Conservation (phyloP, 129 eudicot genomes). For the Artemisia tridentata region DNA sequence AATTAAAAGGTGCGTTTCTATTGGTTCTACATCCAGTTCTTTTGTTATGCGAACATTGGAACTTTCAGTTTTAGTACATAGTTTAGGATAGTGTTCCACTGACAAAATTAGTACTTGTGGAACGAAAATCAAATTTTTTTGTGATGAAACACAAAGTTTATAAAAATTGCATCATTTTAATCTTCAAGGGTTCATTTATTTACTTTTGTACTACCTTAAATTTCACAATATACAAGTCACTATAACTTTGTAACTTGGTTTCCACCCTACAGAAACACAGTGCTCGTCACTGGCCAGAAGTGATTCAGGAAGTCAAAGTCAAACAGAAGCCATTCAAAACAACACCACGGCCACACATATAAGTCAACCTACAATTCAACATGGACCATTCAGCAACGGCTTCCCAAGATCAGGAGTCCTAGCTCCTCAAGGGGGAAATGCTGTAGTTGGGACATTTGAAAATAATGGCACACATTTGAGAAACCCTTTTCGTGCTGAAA, state of each 20-base stretch:
- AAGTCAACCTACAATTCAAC: slow-evolving; percentile 36
- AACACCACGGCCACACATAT: slow-evolving; percentile 29
- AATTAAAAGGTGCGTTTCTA: slow-evolving; percentile 55
- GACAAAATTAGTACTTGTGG: neutral
- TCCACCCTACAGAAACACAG: slow-evolving; percentile 48
- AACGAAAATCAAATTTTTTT: neutral
- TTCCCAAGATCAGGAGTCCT: slow-evolving; percentile 23
- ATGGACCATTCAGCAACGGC: slow-evolving; percentile 41
- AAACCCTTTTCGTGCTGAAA: slow-evolving; percentile 44
- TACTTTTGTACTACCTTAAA: neutral
- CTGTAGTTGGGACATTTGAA: slow-evolving; percentile 32
- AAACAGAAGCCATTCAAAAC: slow-evolving; percentile 26
- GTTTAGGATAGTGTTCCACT: too few relatives aligned
- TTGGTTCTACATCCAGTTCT: too few relatives aligned
- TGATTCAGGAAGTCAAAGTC: slow-evolving; percentile 40
- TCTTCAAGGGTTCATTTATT: neutral
- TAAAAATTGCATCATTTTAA: neutral
- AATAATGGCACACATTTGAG: slow-evolving; percentile 32
- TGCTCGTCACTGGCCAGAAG: slow-evolving; percentile 63
- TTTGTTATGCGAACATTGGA: too few relatives aligned
- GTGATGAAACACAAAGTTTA: too few relatives aligned
- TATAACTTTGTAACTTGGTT: slow-evolving; percentile 2
- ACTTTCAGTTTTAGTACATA: too few relatives aligned
- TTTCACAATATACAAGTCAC: neutral
- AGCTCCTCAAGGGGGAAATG: slow-evolving; percentile 35